Base-by-base conservation (phyloP, 371 early-diverging fungal species). In the Lichtheimia ramosa region DNA sequence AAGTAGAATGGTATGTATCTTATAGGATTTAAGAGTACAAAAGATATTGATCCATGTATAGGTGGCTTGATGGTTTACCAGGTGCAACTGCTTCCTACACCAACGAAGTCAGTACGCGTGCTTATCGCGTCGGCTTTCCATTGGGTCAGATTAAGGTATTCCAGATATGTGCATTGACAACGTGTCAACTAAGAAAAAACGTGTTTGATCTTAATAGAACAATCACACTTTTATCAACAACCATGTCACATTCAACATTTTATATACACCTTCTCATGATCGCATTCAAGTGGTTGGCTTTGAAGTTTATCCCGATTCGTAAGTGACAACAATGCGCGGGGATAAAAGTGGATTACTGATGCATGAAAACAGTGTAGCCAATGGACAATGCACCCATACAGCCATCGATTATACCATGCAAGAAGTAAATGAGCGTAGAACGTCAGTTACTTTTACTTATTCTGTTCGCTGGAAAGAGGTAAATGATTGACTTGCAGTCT, bases 281-380 rank as follows among this genome's bases (percentile, higher is more conserved):
- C 67, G 62, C 14, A 64, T 68, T 41, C 50, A 62, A 16, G 69
- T 79, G 18, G 56, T 69, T 42, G 80, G 76, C 12, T 74, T 79
- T 55, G 80, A 79, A 64, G 67, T 79, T 1, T 79, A 79, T 63
- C 80, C 80, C 20, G 76, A 79, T 34, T 79, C 79, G 74, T 75
- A 71, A 57, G 66, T 64, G 41, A 1, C 34, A 34, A 34, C 34
- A 34, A 10, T 57, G 16, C 7, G 24, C 14, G 12, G 1, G 49
- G n/a, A 25, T 27, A 56, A 4, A 10, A 28, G 5, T 18, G 41
- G 25, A 3, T 48, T 46, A 27, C 6, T 58, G 24, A 40, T 21
- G 13, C 18, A 20, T 13, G 15, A 13, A 62, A 48, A 50, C 53
- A 76, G 77, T 0, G 58, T 72, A 46, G 54, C 66, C 5, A 66